These are phyloP conservation scores for Boletus vermiculosoides DNA, from an alignment of 768 basidiomycete species.

Conservation along the genomic window DNA sequence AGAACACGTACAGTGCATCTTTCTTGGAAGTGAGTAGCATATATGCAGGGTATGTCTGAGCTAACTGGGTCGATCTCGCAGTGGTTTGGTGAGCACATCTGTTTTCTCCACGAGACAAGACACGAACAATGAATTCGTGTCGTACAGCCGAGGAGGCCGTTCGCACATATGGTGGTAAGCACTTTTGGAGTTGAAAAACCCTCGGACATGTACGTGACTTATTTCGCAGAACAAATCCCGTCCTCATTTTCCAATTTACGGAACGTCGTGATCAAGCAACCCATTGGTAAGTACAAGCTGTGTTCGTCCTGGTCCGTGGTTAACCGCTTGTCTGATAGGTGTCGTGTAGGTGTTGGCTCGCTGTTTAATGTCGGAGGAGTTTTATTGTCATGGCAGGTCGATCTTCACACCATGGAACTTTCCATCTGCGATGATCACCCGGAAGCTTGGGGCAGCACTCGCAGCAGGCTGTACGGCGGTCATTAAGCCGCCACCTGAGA, in stretches of 20 bases:
- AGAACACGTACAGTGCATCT: conserved; percentile 82
- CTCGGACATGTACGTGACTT: neutral
- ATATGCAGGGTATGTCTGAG: neutral
- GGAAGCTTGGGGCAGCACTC: conserved; percentile 86
- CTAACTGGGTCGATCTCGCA: conserved; percentile 29
- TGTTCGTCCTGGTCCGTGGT: conserved; percentile 38
- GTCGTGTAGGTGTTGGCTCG: conserved; percentile 41
- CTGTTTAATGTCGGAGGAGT: neutral
- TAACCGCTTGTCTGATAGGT: conserved; percentile 29
- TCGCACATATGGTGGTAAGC: conserved; percentile 81
- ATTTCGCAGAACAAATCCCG: conserved; percentile 71
- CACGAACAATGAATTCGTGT: conserved; percentile 2
- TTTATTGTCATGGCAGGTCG: conserved; percentile 44
- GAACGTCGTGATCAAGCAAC: conserved; percentile 92
- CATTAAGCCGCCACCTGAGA: conserved; percentile 93
- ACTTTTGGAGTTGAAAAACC: neutral
- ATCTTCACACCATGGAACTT: conserved; percentile 92
- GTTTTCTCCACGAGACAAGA: neutral
- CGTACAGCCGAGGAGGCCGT: conserved; percentile 84
- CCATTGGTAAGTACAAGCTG: conserved; percentile 57
- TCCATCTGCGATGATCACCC: conserved; percentile 91
- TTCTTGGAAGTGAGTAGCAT: conserved; percentile 65
- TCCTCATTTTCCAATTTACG: conserved; percentile 65
- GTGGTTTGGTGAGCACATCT: conserved; percentile 70
- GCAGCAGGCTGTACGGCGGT: conserved; percentile 97